Conservation (phyloP, 208 protist genomes). For the Herpetomonas tarakana region DNA sequence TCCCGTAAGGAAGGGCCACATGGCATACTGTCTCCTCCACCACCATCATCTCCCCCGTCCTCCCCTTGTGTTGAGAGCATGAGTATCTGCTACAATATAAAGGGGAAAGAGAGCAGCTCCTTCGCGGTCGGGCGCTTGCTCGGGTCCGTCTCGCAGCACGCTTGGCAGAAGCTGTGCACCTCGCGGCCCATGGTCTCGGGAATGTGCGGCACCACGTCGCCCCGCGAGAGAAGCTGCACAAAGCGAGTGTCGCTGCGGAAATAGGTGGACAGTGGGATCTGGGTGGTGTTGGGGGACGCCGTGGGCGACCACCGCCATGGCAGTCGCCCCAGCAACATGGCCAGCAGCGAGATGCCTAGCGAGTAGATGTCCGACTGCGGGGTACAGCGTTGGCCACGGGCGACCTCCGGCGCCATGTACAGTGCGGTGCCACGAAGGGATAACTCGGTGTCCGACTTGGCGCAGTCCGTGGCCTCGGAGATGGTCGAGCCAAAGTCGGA, state of each 20-base stretch:
- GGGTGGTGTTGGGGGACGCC: constrained; percentile 18
- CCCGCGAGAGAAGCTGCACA: constrained; percentile 36
- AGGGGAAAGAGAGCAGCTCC: constrained; percentile 28
- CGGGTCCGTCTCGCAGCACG: constrained; percentile 43
- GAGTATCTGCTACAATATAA: constrained; percentile 22
- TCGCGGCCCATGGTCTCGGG: constrained; percentile 25
- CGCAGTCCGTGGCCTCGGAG: constrained; percentile 14
- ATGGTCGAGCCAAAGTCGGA: constrained; percentile 41
- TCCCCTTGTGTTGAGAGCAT: too few species aligned
- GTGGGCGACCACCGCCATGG: constrained; percentile 36
- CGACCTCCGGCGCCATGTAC: constrained; percentile 63
- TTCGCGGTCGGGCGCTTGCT: constrained; percentile 42
- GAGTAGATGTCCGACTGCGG: constrained; percentile 48
- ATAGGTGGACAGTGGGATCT: constrained; percentile 9
- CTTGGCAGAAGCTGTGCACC: constrained; percentile 38
- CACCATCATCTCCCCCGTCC: too few species aligned
- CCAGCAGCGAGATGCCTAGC: constrained; percentile 41
- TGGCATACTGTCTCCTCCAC: too few species aligned
- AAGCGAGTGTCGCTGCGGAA: constrained; percentile 33
- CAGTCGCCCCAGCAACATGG: constrained; percentile 47
- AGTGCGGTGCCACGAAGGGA: constrained; percentile 37
- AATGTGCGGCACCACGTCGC: constrained; percentile 38
- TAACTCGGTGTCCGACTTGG: constrained; percentile 12
- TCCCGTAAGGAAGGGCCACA: too few species aligned
- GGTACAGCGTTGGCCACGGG: constrained; percentile 24